These are phyloP conservation scores for Serendipita sp. DNA, from an alignment of 768 basidiomycete genomes.

Conservation along the genomic window DNA sequence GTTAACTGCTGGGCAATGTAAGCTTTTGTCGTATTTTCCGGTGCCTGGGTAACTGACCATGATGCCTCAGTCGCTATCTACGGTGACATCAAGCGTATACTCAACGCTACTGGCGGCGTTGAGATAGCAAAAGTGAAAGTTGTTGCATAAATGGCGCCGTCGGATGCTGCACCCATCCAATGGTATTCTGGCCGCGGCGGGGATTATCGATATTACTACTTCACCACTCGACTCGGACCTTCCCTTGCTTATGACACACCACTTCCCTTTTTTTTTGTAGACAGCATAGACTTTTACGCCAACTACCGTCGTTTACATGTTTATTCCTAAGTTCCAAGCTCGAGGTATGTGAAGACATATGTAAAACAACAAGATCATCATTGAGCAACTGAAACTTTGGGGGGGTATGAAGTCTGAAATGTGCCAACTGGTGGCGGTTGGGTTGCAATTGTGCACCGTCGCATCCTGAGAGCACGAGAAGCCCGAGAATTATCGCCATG, in stretches of 20 bases:
- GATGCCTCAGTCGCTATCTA: conserved; percentile 17
- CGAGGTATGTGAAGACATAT: too few relatives aligned
- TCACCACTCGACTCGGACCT: not conserved
- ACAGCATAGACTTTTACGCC: too few relatives aligned
- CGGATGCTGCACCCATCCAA: too few relatives aligned
- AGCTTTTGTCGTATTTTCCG: not conserved
- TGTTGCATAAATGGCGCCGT: not conserved
- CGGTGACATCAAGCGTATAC: conserved; percentile 23
- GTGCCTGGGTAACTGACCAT: not conserved
- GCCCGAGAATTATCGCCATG: not conserved
- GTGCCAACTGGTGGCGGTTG: too few relatives aligned
- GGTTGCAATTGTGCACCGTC: not conserved
- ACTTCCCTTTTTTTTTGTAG: too few relatives aligned
- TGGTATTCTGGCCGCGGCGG: not conserved
- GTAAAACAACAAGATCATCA: too few relatives aligned
- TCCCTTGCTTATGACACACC: too few relatives aligned
- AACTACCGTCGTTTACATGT: too few relatives aligned
- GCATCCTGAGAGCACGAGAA: not conserved
- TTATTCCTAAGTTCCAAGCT: too few relatives aligned
- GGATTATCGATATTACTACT: not conserved
- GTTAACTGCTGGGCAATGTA: conserved; percentile 25
- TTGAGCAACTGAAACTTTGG: too few relatives aligned
- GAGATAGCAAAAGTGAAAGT: conserved; percentile 13
- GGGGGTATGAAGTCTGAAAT: too few relatives aligned
- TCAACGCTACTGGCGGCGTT: conserved; percentile 22